Evolutionary conservation across 257 asterid species (phyloP).

Genomic region (Agastache rugosa): DNA sequence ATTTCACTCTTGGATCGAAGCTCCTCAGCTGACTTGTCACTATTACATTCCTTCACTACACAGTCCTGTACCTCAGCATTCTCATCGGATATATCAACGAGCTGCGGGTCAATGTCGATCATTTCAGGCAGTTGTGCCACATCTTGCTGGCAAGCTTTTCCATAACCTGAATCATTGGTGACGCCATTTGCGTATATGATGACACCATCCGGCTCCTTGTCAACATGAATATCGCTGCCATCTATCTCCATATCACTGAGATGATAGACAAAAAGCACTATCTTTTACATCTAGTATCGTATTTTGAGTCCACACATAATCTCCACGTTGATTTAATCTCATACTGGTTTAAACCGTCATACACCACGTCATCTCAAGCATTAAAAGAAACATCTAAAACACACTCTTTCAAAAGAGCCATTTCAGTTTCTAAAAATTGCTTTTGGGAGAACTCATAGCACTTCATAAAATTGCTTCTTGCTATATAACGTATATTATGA

Average conservation of each 20-base stretch:
- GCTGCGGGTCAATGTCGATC: conserved; percentile 49
- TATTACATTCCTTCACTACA: conserved; percentile 71
- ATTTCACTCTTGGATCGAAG: conserved; percentile 29
- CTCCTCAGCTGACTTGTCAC: conserved; percentile 50
- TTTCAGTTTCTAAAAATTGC: too few relatives aligned
- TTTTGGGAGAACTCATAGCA: too few relatives aligned
- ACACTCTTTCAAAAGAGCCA: neutral
- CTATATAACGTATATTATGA: too few relatives aligned
- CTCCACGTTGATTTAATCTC: neutral
- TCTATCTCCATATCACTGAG: conserved; percentile 73
- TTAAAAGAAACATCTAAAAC: neutral
- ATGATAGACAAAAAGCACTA: neutral
- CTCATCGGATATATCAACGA: conserved; percentile 44
- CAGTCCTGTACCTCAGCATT: conserved; percentile 57
- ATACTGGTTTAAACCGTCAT: neutral
- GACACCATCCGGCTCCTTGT: conserved; percentile 71
- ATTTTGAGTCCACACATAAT: neutral
- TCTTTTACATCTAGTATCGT: neutral
- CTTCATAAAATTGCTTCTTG: too few relatives aligned
- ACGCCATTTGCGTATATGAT: conserved; percentile 46
- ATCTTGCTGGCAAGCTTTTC: conserved; percentile 36
- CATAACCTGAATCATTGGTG: conserved; percentile 42
- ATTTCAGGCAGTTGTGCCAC: conserved; percentile 42
- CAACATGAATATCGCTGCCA: conserved; percentile 60
- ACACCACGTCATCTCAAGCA: conserved; percentile 22